Base-by-base conservation (phyloP, 2,329 filamentous ascomycete species). In the Orbilia ellipsospora region DNA sequence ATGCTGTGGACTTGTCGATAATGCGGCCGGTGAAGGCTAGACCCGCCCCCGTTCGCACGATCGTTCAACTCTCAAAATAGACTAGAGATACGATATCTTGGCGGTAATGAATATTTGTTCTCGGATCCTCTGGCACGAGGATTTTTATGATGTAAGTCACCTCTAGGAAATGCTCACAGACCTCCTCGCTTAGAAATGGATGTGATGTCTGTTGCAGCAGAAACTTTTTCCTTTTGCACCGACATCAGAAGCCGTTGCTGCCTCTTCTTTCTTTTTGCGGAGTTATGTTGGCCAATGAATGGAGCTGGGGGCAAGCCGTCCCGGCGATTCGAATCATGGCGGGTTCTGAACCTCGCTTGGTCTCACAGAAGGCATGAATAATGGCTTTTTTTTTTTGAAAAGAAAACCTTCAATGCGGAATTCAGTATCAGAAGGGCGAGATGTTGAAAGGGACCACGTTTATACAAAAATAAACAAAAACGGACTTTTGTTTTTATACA, bases 171-270 rank as follows among this genome's bases (percentile, higher is more conserved):
- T 55, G 7, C 51, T 5, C 66, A 60, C 65, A 62, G 65, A 62
- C 66, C 44, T 48, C 16, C 57, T 70, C 66, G 66, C 66, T 70
- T 70, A 57, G 65, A 69, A 56, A 20, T 7, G 54, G 42, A 51
- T 59, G 64, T 68, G 64, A 68, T 60, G 31, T 40, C 45, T 26
- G 16, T 50, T 63, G 50, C 66, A 62, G 50, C 66, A 62, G 62
- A 51, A 63, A 23, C 57, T 40, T 8, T 23, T 26, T 13, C 10
- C 16, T 54, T 55, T 68, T 50, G 48, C 42, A 55, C 15, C 23
- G 31, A 55, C 12, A 55, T 12, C 13, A 31, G 4, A 23, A n/a
- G 31, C 31, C 23, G 23, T 36, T 36, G 6, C 10, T 36, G 1
- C 10, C 31, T 36, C 31, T 36, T 36, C 31, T 36, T 36, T 36